phyloP scores from a whole-genome alignment of 768 basidiomycete genomes.

The Suillus bovinus region DNA sequence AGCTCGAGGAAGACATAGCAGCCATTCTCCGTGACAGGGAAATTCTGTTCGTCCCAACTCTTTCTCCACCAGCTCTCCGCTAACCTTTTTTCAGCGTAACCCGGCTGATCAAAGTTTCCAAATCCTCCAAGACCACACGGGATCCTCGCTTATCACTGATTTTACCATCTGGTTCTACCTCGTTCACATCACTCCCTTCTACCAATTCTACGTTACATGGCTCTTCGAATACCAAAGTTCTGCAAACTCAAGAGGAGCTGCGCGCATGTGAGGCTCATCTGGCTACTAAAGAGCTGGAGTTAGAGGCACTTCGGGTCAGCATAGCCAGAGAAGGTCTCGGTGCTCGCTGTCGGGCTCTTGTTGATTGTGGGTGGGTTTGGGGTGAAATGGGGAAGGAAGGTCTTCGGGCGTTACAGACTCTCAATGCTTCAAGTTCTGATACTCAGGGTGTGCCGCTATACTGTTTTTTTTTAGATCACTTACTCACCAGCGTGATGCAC shows the following conservation, averaged over 20 bases:
- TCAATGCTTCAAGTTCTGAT: conserved; percentile 1
- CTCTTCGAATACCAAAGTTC: conserved; percentile 45
- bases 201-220: conserved; percentile 25
- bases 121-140: conserved; percentile 44
- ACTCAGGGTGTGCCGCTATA: conserved; percentile 6
- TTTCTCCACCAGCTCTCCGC: not conserved
- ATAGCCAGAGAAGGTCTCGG: conserved; percentile 63
- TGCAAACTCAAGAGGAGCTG: conserved; percentile 69
- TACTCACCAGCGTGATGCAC: not conserved
- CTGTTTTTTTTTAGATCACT: not conserved
- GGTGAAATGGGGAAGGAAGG: conserved; percentile 65
- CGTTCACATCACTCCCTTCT: conserved; percentile 44
- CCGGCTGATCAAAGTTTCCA: conserved; percentile 76
- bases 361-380: conserved; percentile 71
- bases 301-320: conserved; percentile 48
- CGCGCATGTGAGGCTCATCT: conserved; percentile 82
- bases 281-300: conserved; percentile 65
- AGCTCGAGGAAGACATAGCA: conserved; percentile 70
- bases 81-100: conserved; percentile 54
- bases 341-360: conserved; percentile 60
- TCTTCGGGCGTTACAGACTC: conserved; percentile 31
- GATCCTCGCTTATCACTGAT: conserved; percentile 36
- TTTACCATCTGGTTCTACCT: conserved; percentile 39
- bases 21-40: conserved; percentile 75
- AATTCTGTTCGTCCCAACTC: conserved; percentile 62